These are phyloP conservation scores for Gloeophyllum trabeum DNA, from an alignment of 768 basidiomycete genomes.

Conservation along the genomic window DNA sequence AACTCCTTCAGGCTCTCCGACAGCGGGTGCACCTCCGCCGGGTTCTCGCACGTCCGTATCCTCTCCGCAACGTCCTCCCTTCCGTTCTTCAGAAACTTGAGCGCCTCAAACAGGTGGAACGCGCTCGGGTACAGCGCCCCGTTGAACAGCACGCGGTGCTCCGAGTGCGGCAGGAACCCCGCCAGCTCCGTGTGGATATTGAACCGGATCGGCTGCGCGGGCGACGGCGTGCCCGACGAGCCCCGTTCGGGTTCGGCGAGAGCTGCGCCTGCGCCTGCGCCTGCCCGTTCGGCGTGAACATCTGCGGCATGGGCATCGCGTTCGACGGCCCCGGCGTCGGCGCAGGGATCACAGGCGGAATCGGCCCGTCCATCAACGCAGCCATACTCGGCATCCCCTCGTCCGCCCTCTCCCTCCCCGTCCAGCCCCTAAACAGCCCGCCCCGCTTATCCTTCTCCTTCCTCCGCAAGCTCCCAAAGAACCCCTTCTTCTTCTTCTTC, in stretches of 20 bases:
- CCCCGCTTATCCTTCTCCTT: constrained; percentile 20
- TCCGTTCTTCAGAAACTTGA: constrained; percentile 46
- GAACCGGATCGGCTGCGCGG: constrained; percentile 10
- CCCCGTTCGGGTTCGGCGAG: too few relatives aligned
- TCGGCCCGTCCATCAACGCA: too few relatives aligned
- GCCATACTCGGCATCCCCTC: neutral
- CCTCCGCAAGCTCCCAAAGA: neutral
- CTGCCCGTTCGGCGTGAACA: too few relatives aligned
- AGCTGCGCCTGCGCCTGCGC: too few relatives aligned
- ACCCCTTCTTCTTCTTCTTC: neutral
- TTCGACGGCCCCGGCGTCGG: constrained; percentile 6
- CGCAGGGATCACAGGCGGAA: too few relatives aligned
- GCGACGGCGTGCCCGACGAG: constrained; percentile 9
- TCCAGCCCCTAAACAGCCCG: constrained; percentile 31
- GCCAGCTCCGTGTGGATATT: constrained; percentile 11
- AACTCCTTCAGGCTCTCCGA: constrained; percentile 17
- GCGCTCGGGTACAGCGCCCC: constrained; percentile 55
- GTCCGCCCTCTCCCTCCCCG: constrained; percentile 6
- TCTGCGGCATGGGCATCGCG: constrained; percentile 7
- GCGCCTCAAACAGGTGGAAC: constrained; percentile 65
- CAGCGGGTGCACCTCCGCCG: constrained; percentile 26
- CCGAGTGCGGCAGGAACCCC: constrained; percentile 58
- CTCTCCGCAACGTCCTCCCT: constrained; percentile 40
- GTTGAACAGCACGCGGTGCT: constrained; percentile 45
- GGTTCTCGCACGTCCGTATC: constrained; percentile 34